Base-by-base conservation (phyloP, 768 basidiomycete genomes). In the Fistulinella prunicolor region DNA sequence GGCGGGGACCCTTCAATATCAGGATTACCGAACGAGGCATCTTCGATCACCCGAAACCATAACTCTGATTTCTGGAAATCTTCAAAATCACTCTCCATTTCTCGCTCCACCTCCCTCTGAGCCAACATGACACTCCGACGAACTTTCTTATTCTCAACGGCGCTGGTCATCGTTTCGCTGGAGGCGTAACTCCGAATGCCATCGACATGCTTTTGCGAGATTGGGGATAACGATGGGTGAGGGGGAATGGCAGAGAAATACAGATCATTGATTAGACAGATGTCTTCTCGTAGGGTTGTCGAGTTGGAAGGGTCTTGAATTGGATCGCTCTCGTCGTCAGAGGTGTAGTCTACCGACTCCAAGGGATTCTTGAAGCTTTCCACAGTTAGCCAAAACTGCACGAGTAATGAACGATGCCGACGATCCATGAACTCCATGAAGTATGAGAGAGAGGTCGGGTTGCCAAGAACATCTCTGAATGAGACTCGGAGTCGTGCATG, bases 371-470 rank as follows among this genome's bases (percentile, higher is more conserved):
- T 97, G 78, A 98, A 95, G 49, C 91, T 92, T 70, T 99, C 94
- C 3, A 97, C 90, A 0, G 93, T 92, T 1, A 98, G 74, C 95
- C 95, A 98, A 69, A 97, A 99, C 54, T 98, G 95, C 3, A 96
- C 91, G 9, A 92, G 81, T 12, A 90, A 61, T 12, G 94, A 89
- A 24, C 87, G 82, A 50, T 83, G 78, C 8, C 88, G 81, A 13
- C 96, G 81, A 57, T 98, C 96, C 91, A 97, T 94, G 59, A 91
- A 96, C 71, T 99, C 96, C 85, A 97, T 94, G 70, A 95, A 90
- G 64, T 96, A 95, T 2, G 90, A 92, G 3, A 98, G 77, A 0
- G 93, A 92, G 30, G 83, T 86, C 0, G 95, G 94, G 56, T 92
- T 94, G 20, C 84, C 73, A 3, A 99, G 80, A 42, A 98, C 78